Evolutionary conservation across 2,329 filamentous ascomycete species (phyloP).

Genomic region (Pyrenophora seminiperda): DNA sequence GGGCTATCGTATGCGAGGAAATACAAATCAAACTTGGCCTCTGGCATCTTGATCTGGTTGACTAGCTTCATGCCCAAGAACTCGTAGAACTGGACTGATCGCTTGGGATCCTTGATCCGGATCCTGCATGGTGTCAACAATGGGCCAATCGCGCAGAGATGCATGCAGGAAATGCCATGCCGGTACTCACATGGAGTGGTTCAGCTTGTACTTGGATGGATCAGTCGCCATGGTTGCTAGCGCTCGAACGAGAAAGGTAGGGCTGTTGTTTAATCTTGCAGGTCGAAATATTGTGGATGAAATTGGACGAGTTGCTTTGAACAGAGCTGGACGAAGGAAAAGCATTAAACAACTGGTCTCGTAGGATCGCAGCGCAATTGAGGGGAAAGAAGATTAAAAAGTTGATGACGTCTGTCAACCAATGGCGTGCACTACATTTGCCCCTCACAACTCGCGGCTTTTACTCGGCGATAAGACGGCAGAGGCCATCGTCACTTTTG

Average conservation of each 20-base stretch:
- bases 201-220: slow-evolving; percentile 67
- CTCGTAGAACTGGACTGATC: slow-evolving; percentile 86
- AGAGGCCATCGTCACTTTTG: neutral
- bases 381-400: slow-evolving; percentile 37
- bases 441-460: slow-evolving; percentile 24
- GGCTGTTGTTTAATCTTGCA: slow-evolving; percentile 13
- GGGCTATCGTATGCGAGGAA: slow-evolving; percentile 89
- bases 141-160: slow-evolving; percentile 7
- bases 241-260: slow-evolving; percentile 24
- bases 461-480: slow-evolving; percentile 17
- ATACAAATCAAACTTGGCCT: slow-evolving; percentile 93
- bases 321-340: slow-evolving; percentile 22
- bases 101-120: slow-evolving; percentile 91
- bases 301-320: slow-evolving; percentile 11
- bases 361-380: slow-evolving; percentile 1
- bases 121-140: slow-evolving; percentile 47
- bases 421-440: slow-evolving; percentile 12
- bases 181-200: slow-evolving; percentile 59
- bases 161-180: slow-evolving; percentile 9
- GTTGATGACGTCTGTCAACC: slow-evolving; percentile 24
- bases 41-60: slow-evolving; percentile 79
- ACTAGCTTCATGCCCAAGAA: slow-evolving; percentile 86
- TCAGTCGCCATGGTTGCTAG: slow-evolving; percentile 62
- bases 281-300: slow-evolving; percentile 12
- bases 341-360: slow-evolving; percentile 30